Evolutionary conservation across 2,329 filamentous ascomycete genomes (phyloP).

Genomic region (Pyrenochaeta sp.): DNA sequence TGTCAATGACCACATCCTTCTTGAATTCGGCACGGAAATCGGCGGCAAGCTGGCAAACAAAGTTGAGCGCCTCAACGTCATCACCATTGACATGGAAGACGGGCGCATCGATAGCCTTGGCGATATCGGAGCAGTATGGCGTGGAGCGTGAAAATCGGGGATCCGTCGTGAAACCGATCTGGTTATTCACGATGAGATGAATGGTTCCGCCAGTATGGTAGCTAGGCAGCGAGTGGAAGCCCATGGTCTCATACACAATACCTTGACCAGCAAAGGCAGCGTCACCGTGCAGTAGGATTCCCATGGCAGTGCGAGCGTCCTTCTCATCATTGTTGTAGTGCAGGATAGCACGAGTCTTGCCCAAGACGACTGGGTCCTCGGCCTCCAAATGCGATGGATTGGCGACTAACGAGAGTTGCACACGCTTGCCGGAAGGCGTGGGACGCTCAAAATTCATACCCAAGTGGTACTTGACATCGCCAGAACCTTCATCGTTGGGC

Average conservation of each 20-base stretch:
- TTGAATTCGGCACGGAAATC: constrained; percentile 99
- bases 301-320: constrained; percentile 89
- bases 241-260: constrained; percentile 97
- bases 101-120: constrained; percentile 97
- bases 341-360: constrained; percentile 96
- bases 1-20: constrained; percentile 96
- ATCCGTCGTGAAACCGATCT: constrained; percentile 99
- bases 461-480: constrained; percentile 99
- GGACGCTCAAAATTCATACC: constrained; percentile 99
- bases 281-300: constrained; percentile 94
- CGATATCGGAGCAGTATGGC: constrained; percentile 98
- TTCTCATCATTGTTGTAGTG: constrained; percentile 99
- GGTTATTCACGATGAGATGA: constrained; percentile 98
- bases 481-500: constrained; percentile 93
- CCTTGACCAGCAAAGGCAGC: constrained; percentile 96
- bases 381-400: constrained; percentile 98
- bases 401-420: constrained; percentile 97
- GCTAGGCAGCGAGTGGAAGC: constrained; percentile 92
- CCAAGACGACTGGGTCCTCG: constrained; percentile 95
- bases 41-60: constrained; percentile 93
- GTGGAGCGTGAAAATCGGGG: constrained; percentile 97
- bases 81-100: constrained; percentile 99
- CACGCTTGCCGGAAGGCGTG: constrained; percentile 96
- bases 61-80: constrained; percentile 98
- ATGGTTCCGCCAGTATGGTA: constrained; percentile 98